phyloP scores from a whole-genome alignment of 495 filamentous ascomycete species.

The Bombardia bombarda region DNA sequence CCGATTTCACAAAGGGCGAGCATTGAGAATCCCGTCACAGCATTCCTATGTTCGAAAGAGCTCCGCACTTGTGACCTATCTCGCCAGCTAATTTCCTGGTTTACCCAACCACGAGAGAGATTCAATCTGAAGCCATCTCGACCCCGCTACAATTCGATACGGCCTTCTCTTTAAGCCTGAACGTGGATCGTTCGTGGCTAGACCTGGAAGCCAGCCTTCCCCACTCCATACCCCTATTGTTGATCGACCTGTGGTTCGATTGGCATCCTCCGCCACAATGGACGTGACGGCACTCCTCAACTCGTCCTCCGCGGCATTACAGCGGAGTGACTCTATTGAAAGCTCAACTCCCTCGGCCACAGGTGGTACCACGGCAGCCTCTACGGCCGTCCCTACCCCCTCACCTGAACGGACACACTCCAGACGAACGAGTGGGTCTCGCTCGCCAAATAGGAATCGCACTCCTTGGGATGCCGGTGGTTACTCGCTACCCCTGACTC shows the following conservation, averaged over 20 bases:
- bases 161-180: too few relatives aligned
- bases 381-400: conserved; percentile 17
- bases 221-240: too few relatives aligned
- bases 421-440: conserved; percentile 16
- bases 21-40: too few relatives aligned
- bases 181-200: too few relatives aligned
- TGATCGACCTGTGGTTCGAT: too few relatives aligned
- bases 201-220: too few relatives aligned
- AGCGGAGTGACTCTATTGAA: conserved; percentile 15
- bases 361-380: conserved; percentile 12
- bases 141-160: too few relatives aligned
- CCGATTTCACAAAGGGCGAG: too few relatives aligned
- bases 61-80: background rate
- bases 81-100: background rate
- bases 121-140: background rate
- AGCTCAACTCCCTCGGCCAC: conserved; percentile 19
- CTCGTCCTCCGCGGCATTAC: conserved; percentile 14
- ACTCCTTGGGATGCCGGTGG: conserved; percentile 41
- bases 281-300: conserved; percentile 30
- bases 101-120: background rate
- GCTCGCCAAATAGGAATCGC: conserved; percentile 25
- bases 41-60: background rate
- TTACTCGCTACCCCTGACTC: conserved; percentile 27
- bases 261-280: too few relatives aligned
- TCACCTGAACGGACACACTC: conserved; percentile 19